These are phyloP conservation scores for Mortierella sp. DNA, from an alignment of 371 early-diverging fungal genomes.

Conservation along the genomic window DNA sequence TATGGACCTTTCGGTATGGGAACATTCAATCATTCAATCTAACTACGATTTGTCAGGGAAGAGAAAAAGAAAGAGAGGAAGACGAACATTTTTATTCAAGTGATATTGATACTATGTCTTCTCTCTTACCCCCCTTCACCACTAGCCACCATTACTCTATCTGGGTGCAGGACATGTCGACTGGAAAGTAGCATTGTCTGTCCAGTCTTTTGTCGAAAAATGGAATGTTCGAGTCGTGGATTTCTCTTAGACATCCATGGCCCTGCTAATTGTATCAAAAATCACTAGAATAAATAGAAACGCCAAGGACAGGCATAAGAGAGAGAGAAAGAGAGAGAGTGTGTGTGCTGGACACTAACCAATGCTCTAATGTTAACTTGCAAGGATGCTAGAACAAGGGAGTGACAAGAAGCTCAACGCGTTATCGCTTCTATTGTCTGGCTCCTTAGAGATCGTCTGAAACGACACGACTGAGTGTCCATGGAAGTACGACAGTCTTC, in stretches of 20 bases:
- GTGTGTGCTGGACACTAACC: too few species aligned
- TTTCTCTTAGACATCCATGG: slow-evolving; percentile 17
- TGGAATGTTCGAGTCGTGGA: slow-evolving; percentile 44
- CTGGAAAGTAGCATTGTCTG: slow-evolving; percentile 85
- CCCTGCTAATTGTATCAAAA: not conserved
- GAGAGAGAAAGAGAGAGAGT: not conserved
- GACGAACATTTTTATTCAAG: not conserved
- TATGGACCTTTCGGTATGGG: slow-evolving; percentile 39
- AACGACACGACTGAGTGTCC: too few species aligned
- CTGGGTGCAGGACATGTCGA: slow-evolving; percentile 93
- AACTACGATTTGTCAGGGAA: not conserved
- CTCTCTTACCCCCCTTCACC: not conserved
- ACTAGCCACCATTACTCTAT: slow-evolving; percentile 78
- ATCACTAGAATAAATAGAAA: not conserved
- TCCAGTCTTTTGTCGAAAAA: slow-evolving; percentile 66
- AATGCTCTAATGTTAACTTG: too few species aligned
- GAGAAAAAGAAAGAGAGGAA: not conserved
- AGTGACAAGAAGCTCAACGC: too few species aligned
- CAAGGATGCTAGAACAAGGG: too few species aligned
- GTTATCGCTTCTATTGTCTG: too few species aligned
- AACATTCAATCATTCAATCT: not conserved
- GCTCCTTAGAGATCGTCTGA: too few species aligned
- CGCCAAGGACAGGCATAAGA: not conserved
- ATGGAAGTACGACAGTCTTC: too few species aligned
- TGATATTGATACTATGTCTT: not conserved